Evolutionary conservation across 2,329 filamentous ascomycete genomes (phyloP).

Genomic region (Phialophora tarda): DNA sequence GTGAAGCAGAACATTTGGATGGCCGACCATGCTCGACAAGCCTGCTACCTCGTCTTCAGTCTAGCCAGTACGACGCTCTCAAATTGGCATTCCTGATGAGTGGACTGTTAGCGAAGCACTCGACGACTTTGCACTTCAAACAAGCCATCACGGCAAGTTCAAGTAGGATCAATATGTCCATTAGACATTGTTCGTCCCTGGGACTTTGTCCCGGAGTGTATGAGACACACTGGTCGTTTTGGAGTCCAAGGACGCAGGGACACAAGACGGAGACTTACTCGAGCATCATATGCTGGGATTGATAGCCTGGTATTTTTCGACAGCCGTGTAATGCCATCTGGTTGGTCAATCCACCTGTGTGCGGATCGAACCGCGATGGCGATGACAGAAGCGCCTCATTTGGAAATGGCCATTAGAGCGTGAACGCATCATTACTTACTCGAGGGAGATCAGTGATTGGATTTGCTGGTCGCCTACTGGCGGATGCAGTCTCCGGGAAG

Average conservation of each 20-base stretch:
- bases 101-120: background rate
- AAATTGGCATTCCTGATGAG: background rate
- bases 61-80: no score
- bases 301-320: background rate
- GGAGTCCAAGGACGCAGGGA: background rate
- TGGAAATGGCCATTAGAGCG: background rate
- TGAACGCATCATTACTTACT: slow-evolving; percentile 8
- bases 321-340: background rate
- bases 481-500: slow-evolving; percentile 4
- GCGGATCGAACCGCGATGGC: background rate
- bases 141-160: background rate
- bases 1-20: background rate
- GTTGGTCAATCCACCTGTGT: background rate
- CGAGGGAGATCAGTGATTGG: slow-evolving; percentile 2
- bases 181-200: background rate
- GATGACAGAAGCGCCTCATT: background rate
- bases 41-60: background rate
- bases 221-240: background rate
- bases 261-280: background rate
- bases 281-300: background rate
- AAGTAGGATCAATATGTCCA: background rate
- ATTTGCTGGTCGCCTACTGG: background rate
- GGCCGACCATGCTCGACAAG: background rate
- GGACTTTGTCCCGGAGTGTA: background rate
- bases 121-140: background rate